Evolutionary conservation across 352 stramenopile species (phyloP), one percentile per base, ranked within the genome.

Genomic region (Globisporangium mamillatum): DNA sequence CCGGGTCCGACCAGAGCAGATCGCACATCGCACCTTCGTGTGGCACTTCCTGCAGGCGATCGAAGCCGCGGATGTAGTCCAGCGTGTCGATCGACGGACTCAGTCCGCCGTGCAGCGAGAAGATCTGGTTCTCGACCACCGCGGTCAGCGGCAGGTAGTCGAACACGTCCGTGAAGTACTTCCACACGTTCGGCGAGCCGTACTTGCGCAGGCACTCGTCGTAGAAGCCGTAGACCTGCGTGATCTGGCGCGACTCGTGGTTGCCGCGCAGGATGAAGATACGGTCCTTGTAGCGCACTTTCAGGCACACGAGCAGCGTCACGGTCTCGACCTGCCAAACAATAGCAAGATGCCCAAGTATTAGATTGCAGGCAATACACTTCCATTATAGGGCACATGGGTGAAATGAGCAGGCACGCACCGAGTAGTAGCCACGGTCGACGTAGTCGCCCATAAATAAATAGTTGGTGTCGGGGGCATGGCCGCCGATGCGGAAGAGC

Each of bases 381-480:
- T 16, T 36, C 32, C 32, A 5, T 29, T 20, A 10, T 22, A 6
- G 16, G 32, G 7, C 32, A 36, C 32, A 7, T 38, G 10, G 12
- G 24, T 4, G 53, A 18, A 44, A 25, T 4, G 32, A 22, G 16
- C 18, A 52, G 20, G 3, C 8, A 53, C 71, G 58, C 68, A 86
- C 78, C 61, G 94, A 98, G 76, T 99, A 98, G 78, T 99, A 98
- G n/a, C 97, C 97, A 69, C 97, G 80, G 81, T 99, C 97, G n/a
- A 99, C 97, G 74, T 99, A 99, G 82, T 99, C 97, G 53, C 97
- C 97, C 92, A 99, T 98, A 77, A 99, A 99, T 63, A 99, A 80
- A 82, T 99, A 99, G 80, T 99, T 99, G 18, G 96, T 97, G 73
- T 97, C 84, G 18, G 92, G 92, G 34, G 82, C 74, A 60, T 97